Conservation (phyloP, 2,329 filamentous ascomycete genomes). For the Penicillium sp. region DNA sequence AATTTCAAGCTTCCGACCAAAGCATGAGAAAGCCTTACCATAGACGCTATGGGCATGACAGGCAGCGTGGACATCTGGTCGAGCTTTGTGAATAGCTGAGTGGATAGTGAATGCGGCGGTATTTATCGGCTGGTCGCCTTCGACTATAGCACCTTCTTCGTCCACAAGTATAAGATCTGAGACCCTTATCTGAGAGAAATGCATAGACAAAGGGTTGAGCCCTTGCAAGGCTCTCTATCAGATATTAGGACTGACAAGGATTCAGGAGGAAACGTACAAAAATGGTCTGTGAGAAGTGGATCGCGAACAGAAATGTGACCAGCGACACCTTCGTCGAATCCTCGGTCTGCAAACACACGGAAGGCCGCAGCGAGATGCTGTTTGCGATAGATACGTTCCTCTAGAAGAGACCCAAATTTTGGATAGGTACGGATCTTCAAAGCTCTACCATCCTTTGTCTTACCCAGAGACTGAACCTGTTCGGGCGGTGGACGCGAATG, state of each 20-base stretch:
- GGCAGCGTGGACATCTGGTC: slow-evolving; percentile 47
- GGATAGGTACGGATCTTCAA: neutral
- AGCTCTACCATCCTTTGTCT: neutral
- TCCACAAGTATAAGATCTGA: slow-evolving; percentile 48
- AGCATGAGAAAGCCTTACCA: slow-evolving; percentile 37
- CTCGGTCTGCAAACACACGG: slow-evolving; percentile 64
- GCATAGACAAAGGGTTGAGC: slow-evolving; percentile 44
- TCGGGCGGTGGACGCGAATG: neutral
- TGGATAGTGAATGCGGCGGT: slow-evolving; percentile 50
- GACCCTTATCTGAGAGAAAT: slow-evolving; percentile 45
- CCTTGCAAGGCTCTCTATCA: slow-evolving; percentile 1
- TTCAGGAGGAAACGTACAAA: slow-evolving; percentile 47
- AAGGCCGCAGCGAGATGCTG: slow-evolving; percentile 67
- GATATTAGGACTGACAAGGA: too few relatives aligned
- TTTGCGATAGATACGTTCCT: slow-evolving; percentile 56
- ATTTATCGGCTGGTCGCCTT: slow-evolving; percentile 42
- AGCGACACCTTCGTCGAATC: slow-evolving; percentile 66
- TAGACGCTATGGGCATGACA: slow-evolving; percentile 48
- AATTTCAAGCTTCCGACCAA: slow-evolving; percentile 38
- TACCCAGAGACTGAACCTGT: neutral
- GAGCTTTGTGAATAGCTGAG: slow-evolving; percentile 44
- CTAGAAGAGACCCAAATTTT: slow-evolving; percentile 51
- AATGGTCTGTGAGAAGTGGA: slow-evolving; percentile 56
- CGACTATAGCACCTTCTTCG: slow-evolving; percentile 42
- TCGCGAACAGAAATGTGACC: slow-evolving; percentile 68